Base-by-base conservation (phyloP, 2,329 filamentous ascomycete species). In the Pseudogymnoascus sp. region DNA sequence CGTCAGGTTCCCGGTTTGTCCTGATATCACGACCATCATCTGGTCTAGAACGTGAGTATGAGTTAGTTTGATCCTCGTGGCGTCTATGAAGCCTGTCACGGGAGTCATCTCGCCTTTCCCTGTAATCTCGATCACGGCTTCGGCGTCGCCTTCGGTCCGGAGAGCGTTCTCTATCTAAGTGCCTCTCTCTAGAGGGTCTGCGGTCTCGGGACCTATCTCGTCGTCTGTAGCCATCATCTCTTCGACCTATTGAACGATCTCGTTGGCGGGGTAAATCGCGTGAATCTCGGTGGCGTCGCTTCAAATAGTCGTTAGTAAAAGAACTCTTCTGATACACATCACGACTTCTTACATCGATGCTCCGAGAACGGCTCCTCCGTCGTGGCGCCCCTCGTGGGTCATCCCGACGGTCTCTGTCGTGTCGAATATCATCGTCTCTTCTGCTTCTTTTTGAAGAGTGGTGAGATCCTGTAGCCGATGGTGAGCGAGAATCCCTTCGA, bases 401-500 rank as follows among this genome's bases (percentile, higher is more conserved):
- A 70, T 82, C 80, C 68, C 79, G 76, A 43, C 80, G 75, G 68
- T 76, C 78, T 71, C 77, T 76, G 60, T 82, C 80, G 69, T 78
- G 74, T 66, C 80, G 77, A 70, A 79, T 76, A 73, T 82, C 70
- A 61, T 75, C 72, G 35, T 75, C 81, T 75, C 80, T 78, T 71
- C 79, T 78, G 70, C 70, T 76, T 65, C 81, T 82, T 72, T 77
- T 84, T 73, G 86, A 85, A 77, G 85, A 86, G 77, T 84, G 82
- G 74, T 89, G 87, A 82, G 89, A 91, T 85, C 89, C 89, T 92
- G 88, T 86, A 87, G 89, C 89, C 86, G 88, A 91, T 90, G 90
- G 90, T 92, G 90, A 93, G 89, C 90, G 82, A 80, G 80, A 79
- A 76, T 83, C 81, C 79, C 80, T 81, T 76, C 80, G 80, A 76